A percentile compares a stretch with the other conserved stretches of the same genome.
phyloP scores from a whole-genome alignment of 2,329 filamentous ascomycete species.

The Colletotrichum musae region DNA sequence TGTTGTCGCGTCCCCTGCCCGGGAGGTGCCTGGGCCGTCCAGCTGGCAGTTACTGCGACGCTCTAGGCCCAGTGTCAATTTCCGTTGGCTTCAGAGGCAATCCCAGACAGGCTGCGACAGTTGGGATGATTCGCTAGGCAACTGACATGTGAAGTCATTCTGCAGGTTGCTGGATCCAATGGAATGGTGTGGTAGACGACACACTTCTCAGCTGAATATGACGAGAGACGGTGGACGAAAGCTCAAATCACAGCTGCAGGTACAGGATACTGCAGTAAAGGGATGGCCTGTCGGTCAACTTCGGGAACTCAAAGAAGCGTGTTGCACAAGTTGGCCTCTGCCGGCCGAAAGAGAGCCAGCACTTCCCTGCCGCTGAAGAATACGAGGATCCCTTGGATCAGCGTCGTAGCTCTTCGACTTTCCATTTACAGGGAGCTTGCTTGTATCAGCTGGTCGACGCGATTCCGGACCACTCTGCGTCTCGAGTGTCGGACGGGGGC shows the following conservation, averaged over 20 bases:
- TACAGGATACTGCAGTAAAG: conserved; percentile 25
- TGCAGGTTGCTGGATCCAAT: conserved; percentile 25
- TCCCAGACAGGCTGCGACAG: neutral
- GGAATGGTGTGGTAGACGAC: conserved; percentile 24
- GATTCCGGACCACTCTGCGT: conserved; percentile 21
- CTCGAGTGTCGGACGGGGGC: conserved; percentile 15
- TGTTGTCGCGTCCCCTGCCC: neutral
- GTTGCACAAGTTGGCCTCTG: neutral
- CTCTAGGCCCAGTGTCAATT: neutral
- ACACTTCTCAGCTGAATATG: neutral
- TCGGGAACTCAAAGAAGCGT: conserved; percentile 24
- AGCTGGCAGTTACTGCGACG: neutral
- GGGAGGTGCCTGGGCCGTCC: neutral
- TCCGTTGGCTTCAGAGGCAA: conserved; percentile 2
- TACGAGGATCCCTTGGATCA: conserved; percentile 24
- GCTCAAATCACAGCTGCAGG: conserved; percentile 33
- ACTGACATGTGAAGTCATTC: conserved; percentile 28
- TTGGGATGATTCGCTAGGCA: conserved; percentile 10
- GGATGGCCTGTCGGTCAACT: conserved; percentile 17
- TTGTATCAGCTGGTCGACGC: conserved; percentile 1
- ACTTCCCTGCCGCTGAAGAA: neutral
- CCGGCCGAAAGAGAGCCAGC: conserved; percentile 2
- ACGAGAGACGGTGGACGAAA: conserved; percentile 13
- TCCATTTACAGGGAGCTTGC: conserved; percentile 14
- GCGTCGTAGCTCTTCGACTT: neutral